Base-by-base conservation (phyloP, 805 yeast genomes). In the Sugiyamaella lignohabitans region DNA sequence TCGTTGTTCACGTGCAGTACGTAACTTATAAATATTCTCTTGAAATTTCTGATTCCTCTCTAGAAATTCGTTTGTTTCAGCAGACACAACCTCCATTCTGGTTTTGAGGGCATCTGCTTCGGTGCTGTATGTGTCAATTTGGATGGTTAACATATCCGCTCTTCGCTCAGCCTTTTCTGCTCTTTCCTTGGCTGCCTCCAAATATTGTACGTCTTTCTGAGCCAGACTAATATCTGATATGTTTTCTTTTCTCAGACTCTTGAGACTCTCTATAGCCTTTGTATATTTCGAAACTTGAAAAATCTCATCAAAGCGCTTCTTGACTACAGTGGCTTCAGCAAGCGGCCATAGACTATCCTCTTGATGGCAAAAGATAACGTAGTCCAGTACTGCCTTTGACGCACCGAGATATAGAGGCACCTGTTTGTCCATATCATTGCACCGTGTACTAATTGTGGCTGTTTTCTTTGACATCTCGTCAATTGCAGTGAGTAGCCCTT, bases 331-430 rank as follows among this genome's bases (percentile, higher is more conserved):
- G 1, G 98, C 94, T 64, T 93, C 99, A 1, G 64, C 56, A 41
- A 93, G 70, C 1, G 99, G 99, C 99, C 99, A 93, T 23, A 87
- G 65, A 56, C 91, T 82, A 50, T 93, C 99, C 59, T 93, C 99
- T 63, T 93, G 99, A 60, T 93, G 99, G 59, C 98, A 91, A 65
- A 93, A 93, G 1, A 91, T 82, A 37, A 93, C 98, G 61, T 87
- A 87, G 54, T 91, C 96, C 43, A 93, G 67, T 46, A 93, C 79
- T 0, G 98, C 85, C 49, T 79, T 78, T 0, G 96, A 84, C 1
- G 89, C 95, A 4, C 98, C 99, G 47, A 93, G 70, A 52, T 80
- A 81, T 20, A 74, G 71, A 1, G 98, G 97, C 34, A 93, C 81
- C 46, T 83, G 83, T 3, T 73, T 66, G 59, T 93, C 96, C 42